Percentiles rank a stretch among this genome's conserved stretches.
These are phyloP conservation scores for Phytophthora tentaculata DNA, from an alignment of 352 stramenopile species.

Conservation along the genomic window DNA sequence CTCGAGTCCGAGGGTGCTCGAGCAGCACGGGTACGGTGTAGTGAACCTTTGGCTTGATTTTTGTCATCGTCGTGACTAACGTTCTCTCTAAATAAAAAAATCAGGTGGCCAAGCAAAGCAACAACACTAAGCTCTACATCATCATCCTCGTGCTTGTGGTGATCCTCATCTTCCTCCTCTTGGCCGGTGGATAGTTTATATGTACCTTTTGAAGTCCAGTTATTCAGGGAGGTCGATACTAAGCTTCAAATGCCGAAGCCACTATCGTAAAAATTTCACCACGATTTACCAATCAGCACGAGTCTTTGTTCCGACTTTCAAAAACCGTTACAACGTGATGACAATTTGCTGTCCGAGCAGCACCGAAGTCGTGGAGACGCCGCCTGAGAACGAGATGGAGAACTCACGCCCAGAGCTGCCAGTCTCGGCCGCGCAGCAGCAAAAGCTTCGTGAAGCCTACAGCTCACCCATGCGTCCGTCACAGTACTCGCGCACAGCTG, in stretches of 20 bases:
- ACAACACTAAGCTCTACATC: conserved; percentile 94
- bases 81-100: conserved; percentile 1
- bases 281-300: conserved; percentile 4
- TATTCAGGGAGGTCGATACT: conserved; percentile 17
- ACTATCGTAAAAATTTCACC: conserved; percentile 19
- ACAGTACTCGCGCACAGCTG: conserved; percentile 36
- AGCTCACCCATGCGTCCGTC: conserved; percentile 47
- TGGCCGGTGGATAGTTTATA: conserved; percentile 59
- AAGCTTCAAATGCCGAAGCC: neutral
- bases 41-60: conserved; percentile 12
- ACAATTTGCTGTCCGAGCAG: conserved; percentile 31
- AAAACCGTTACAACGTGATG: conserved; percentile 31
- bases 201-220: conserved; percentile 17
- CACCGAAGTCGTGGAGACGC: conserved; percentile 11
- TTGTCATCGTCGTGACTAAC: conserved; percentile 3
- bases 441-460: conserved; percentile 40
- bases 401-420: conserved; percentile 21
- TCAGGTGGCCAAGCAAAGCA: conserved; percentile 93
- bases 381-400: conserved; percentile 15
- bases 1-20: conserved; percentile 84
- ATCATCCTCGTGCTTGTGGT: conserved; percentile 88
- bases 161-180: conserved; percentile 90
- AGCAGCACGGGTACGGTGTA: conserved; percentile 60
- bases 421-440: conserved; percentile 27
- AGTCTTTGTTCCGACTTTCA: conserved; percentile 4